These are phyloP conservation scores for Gymnopilus junonius DNA, from an alignment of 768 basidiomycete genomes.

Conservation along the genomic window DNA sequence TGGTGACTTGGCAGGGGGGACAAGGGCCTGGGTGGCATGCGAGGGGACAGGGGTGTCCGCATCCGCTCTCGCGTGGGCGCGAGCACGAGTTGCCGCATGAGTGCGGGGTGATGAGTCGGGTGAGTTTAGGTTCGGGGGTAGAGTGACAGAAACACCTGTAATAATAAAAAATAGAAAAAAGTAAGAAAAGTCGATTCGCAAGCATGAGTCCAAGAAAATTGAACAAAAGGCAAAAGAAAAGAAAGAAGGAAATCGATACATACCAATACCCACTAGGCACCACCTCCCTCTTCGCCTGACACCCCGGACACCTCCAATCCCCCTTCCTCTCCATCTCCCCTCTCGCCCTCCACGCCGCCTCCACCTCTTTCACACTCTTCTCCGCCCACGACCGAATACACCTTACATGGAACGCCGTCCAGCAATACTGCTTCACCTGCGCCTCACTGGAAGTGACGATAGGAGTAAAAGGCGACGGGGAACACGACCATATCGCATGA, in stretches of 20 bases:
- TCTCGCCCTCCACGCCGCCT: slow-evolving; percentile 72
- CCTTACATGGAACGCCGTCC: slow-evolving; percentile 89
- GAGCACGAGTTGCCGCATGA: slow-evolving; percentile 77
- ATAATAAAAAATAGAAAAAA: background rate
- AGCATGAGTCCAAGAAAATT: background rate
- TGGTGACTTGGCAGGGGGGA: slow-evolving; percentile 87
- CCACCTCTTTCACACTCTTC: slow-evolving; percentile 75
- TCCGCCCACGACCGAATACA: slow-evolving; percentile 90
- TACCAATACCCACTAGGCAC: slow-evolving; percentile 73
- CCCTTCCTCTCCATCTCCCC: slow-evolving; percentile 66
- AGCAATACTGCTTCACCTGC: slow-evolving; percentile 71
- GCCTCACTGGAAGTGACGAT: slow-evolving; percentile 37
- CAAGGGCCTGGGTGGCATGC: slow-evolving; percentile 96
- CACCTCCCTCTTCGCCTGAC: slow-evolving; percentile 75
- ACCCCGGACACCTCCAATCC: slow-evolving; percentile 94
- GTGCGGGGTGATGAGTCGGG: slow-evolving; percentile 74
- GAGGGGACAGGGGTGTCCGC: slow-evolving; percentile 83
- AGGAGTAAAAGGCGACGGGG: slow-evolving; percentile 62
- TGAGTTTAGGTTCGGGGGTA: slow-evolving; percentile 70
- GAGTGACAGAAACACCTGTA: slow-evolving; percentile 85
- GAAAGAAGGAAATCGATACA: too few species aligned
- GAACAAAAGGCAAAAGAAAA: background rate
- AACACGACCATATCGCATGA: slow-evolving; percentile 89
- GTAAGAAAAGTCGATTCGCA: too few species aligned
- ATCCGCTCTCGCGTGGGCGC: slow-evolving; percentile 57